Conservation (phyloP, 2,329 filamentous ascomycete genomes). For the Westerdykella sp. region DNA sequence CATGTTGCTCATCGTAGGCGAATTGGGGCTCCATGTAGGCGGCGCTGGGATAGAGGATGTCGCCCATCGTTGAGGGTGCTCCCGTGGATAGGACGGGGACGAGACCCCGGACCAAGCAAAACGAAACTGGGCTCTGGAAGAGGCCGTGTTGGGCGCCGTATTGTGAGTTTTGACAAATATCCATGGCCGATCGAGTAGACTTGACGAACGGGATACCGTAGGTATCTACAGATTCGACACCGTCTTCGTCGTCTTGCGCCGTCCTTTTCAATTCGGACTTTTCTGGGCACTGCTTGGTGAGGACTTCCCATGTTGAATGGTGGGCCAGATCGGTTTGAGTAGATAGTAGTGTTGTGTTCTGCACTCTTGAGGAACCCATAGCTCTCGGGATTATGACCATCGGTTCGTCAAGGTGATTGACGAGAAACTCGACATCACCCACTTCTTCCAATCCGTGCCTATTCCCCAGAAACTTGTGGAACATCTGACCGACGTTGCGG, state of each 20-base stretch:
- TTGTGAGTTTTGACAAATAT: constrained; percentile 21
- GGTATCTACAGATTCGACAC: not conserved
- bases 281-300: not conserved
- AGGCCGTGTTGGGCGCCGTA: constrained; percentile 44
- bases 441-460: constrained; percentile 1
- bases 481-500: constrained; percentile 3
- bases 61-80: constrained; percentile 42
- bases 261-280: not conserved
- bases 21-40: constrained; percentile 44
- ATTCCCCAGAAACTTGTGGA: constrained; percentile 1
- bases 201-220: constrained; percentile 5
- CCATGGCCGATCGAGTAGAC: constrained; percentile 2
- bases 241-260: not conserved
- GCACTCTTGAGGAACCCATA: no score
- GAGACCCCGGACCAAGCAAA: constrained; percentile 36
- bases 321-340: no score
- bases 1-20: constrained; percentile 38
- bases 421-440: constrained; percentile 6
- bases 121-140: constrained; percentile 40
- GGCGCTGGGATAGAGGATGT: constrained; percentile 48
- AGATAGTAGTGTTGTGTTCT: no score
- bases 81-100: constrained; percentile 47
- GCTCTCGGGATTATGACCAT: constrained; percentile 3
- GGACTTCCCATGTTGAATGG: no score
- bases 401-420: constrained; percentile 9